Evolutionary conservation across 164 flowering plant species (phyloP).

Genomic region (Macadamia integrifolia): DNA sequence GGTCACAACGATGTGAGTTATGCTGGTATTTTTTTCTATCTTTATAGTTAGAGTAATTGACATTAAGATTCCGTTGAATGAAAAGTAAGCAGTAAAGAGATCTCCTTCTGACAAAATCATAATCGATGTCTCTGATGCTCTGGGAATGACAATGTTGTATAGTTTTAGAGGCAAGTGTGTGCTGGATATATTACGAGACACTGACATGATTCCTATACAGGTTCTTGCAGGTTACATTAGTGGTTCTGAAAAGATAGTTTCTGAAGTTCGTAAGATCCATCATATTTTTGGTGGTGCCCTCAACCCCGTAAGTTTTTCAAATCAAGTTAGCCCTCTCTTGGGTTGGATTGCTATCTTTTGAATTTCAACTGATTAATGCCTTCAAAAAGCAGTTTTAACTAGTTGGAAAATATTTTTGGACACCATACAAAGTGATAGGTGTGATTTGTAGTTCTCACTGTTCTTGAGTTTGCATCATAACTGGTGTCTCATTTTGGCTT

Average conservation of each 20-base stretch:
- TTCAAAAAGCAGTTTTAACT: too few relatives aligned
- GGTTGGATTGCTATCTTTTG: too few relatives aligned
- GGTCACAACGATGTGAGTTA: conserved; percentile 88
- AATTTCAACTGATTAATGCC: too few relatives aligned
- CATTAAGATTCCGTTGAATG: background rate
- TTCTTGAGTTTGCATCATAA: background rate
- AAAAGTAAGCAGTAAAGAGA: background rate
- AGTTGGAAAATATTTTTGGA: too few relatives aligned
- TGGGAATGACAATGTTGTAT: too few relatives aligned
- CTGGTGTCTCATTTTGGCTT: conserved; percentile 5
- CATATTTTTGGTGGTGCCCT: conserved; percentile 85
- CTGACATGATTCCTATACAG: conserved; percentile 25
- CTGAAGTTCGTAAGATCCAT: conserved; percentile 69
- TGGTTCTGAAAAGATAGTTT: conserved; percentile 62
- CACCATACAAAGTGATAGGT: too few relatives aligned
- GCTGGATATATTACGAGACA: background rate
- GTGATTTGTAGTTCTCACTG: background rate
- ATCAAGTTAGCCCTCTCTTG: too few relatives aligned
- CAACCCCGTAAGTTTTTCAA: conserved; percentile 62
- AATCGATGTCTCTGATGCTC: too few relatives aligned
- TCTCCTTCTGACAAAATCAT: too few relatives aligned
- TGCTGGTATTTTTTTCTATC: background rate
- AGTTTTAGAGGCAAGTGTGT: too few relatives aligned
- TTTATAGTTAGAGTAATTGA: background rate
- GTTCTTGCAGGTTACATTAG: conserved; percentile 92